Base-by-base conservation (phyloP, 495 filamentous ascomycete genomes). In the Neurospora discreta region DNA sequence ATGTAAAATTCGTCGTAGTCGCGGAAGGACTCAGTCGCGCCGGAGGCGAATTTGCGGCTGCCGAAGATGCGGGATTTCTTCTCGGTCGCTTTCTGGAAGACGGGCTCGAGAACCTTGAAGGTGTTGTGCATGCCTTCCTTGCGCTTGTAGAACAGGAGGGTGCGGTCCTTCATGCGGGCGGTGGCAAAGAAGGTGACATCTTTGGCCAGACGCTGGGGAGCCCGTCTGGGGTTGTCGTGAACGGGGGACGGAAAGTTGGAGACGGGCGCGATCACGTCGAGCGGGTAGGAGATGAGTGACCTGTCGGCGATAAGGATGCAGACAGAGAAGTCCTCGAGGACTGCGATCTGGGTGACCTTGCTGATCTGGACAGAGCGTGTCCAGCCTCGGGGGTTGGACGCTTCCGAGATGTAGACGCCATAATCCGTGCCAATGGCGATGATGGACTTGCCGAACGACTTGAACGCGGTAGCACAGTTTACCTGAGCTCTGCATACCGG, bases 1-100 rank as follows among this genome's bases (percentile, higher is more conserved):
- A 99, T 95, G 82, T 98, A 99, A 81, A 99, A 99, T 70, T 98
- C 95, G 82, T 97, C 95, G 77, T 92, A 99, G 76, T 98, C 95
- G 73, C 96, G 90, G 89, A 98, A 98, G 79, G 95, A 95, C 76
- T 98, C 95, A 5, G 95, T 98, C 71, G 87, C 89, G 15, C 93
- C 93, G 1, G 87, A 82, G 52, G 26, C 26, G 40, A 77, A 74
- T 44, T 77, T 81, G 42, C 83, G 76, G 39, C 85, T 83, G 39
- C 88, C 86, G 75, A 90, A 91, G 44, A 97, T 84, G 10, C 92
- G 88, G 30, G 86, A 86, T 72, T 89, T 91, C 83, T 91, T 91
- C 79, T 93, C 90, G 0, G 90, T 88, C 5, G 91, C 86, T 77
- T 97, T 97, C 72, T 97, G 93, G 77, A 94, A 91, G 46, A 99